These are phyloP conservation scores for Solanum medicagineum DNA, from an alignment of 257 asterid genomes.

Conservation along the genomic window DNA sequence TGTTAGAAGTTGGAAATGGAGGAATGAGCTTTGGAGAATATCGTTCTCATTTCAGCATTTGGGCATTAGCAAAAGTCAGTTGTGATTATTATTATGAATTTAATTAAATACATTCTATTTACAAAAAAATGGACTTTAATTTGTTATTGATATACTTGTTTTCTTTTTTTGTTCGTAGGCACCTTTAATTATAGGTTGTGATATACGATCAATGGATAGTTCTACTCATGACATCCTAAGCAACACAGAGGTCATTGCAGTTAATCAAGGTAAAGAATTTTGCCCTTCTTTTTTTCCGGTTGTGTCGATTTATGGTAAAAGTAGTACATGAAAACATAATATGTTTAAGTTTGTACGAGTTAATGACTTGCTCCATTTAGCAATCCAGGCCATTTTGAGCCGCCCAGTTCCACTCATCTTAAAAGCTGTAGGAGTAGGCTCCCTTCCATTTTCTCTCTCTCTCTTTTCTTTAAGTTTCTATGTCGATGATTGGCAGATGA, in stretches of 20 bases:
- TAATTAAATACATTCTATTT: background rate
- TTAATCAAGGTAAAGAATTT: conserved; percentile 55
- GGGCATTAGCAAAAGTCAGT: conserved; percentile 84
- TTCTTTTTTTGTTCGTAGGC: conserved; percentile 34
- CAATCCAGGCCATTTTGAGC: background rate
- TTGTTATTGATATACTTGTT: background rate
- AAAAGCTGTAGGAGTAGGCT: background rate
- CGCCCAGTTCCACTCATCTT: background rate
- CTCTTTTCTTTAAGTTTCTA: no score
- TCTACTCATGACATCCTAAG: conserved; percentile 32
- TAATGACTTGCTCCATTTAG: background rate
- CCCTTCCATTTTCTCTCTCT: no score
- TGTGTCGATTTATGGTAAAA: background rate
- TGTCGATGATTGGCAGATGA: no score
- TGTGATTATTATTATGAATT: background rate
- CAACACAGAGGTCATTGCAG: conserved; percentile 73
- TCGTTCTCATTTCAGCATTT: conserved; percentile 89
- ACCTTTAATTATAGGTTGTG: conserved; percentile 86
- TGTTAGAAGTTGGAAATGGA: conserved; percentile 97
- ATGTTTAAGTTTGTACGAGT: background rate
- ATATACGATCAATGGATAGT: conserved; percentile 51
- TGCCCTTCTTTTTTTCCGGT: no score
- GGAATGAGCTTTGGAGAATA: conserved; percentile 72
- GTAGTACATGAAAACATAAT: background rate
- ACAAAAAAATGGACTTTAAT: background rate